phyloP scores from a whole-genome alignment of 257 asterid species.

The Capsicum pubescens region DNA sequence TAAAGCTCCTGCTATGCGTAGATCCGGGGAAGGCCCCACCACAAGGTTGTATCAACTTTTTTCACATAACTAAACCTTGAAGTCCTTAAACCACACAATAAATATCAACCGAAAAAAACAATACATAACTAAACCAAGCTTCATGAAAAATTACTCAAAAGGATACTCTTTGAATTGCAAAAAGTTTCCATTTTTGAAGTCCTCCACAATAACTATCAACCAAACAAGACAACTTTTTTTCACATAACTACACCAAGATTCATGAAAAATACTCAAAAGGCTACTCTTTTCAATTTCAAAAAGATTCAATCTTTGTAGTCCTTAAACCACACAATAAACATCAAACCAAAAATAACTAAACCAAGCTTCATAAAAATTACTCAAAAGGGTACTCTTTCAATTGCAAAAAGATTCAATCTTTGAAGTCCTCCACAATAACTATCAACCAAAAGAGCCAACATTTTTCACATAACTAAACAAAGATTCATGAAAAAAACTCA shows the following conservation, averaged over 20 bases:
- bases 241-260: neutral
- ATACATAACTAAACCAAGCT: too few species aligned
- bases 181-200: too few species aligned
- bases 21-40: too few species aligned
- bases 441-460: constrained; percentile 24
- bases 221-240: constrained; percentile 2
- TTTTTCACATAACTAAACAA: neutral
- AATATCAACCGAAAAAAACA: neutral
- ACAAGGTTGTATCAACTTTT: neutral
- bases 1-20: too few species aligned
- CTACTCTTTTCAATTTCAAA: constrained; percentile 33
- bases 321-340: neutral
- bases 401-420: too few species aligned
- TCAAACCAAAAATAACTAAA: neutral
- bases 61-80: neutral
- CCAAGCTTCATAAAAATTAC: constrained; percentile 26
- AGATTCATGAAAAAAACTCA: too few species aligned
- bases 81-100: neutral
- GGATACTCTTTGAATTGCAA: too few species aligned
- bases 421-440: too few species aligned
- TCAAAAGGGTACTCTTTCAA: too few species aligned
- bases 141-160: too few species aligned
- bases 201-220: too few species aligned
- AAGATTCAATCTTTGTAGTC: neutral
- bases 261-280: constrained; percentile 30